phyloP scores from a whole-genome alignment of 139 green algal species.

The Pleodorina starrii region DNA sequence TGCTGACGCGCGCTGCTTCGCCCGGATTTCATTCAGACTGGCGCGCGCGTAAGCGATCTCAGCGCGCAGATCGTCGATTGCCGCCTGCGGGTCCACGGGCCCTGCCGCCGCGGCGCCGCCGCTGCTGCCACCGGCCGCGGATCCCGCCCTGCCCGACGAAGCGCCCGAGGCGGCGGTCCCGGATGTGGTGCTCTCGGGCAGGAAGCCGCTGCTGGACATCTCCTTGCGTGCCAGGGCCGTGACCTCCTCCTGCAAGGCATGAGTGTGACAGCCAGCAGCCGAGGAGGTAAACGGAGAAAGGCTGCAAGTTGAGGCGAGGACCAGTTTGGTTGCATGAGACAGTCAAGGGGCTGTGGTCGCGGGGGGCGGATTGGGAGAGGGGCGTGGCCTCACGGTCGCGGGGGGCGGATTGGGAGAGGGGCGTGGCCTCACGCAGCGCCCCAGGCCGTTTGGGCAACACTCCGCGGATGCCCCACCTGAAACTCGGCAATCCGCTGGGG shows the following conservation, averaged over 20 bases:
- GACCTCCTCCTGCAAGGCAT: conserved; percentile 54
- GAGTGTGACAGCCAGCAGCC: too few species aligned
- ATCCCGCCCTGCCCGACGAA: not conserved
- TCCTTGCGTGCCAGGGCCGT: conserved; percentile 40
- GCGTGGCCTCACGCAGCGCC: too few species aligned
- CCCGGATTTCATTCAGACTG: conserved; percentile 12
- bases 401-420: too few species aligned
- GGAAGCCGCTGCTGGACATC: conserved; percentile 30
- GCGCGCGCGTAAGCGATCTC: conserved; percentile 52
- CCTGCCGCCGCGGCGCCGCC: not conserved
- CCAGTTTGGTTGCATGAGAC: too few species aligned
- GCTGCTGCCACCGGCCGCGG: not conserved
- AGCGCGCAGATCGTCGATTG: conserved; percentile 42
- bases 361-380: too few species aligned
- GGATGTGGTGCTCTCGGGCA: not conserved
- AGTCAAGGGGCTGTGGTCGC: too few species aligned
- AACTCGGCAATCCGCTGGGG: conserved; percentile 46
- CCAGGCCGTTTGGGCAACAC: too few species aligned
- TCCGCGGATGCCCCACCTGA: too few species aligned
- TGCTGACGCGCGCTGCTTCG: not conserved
- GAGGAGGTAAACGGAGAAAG: too few species aligned
- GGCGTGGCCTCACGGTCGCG: too few species aligned
- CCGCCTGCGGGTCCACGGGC: conserved; percentile 13
- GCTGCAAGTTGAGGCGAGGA: too few species aligned
- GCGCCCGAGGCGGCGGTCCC: not conserved